Evolutionary conservation across 2,329 filamentous ascomycete genomes (phyloP).

Genomic region (Stagonosporopsis rhizophila): DNA sequence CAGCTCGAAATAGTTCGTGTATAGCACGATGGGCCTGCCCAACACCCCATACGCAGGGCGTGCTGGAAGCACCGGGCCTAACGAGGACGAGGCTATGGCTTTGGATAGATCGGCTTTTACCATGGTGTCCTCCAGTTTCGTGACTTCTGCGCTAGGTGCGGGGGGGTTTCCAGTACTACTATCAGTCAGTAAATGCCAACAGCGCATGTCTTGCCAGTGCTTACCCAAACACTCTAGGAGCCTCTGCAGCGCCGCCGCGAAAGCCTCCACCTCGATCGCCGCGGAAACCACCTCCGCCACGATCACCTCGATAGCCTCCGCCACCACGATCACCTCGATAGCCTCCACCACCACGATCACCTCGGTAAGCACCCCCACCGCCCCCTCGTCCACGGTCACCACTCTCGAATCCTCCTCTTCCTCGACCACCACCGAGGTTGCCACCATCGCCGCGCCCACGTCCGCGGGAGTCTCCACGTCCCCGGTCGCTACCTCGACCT

Average conservation of each 20-base stretch:
- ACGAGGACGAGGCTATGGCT: constrained; percentile 30
- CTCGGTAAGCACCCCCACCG: neutral
- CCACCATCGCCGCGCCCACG: constrained; percentile 36
- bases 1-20: constrained; percentile 52
- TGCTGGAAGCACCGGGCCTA: constrained; percentile 33
- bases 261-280: constrained; percentile 21
- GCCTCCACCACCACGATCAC: constrained; percentile 13
- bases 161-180: constrained; percentile 43
- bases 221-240: constrained; percentile 33
- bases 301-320: constrained; percentile 8
- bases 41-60: constrained; percentile 45
- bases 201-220: neutral
- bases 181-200: neutral
- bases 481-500: constrained; percentile 26
- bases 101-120: constrained; percentile 39
- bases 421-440: constrained; percentile 23
- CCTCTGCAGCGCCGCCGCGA: constrained; percentile 21
- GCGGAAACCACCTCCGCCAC: constrained; percentile 17
- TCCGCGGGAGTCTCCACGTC: constrained; percentile 30
- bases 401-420: constrained; percentile 18
- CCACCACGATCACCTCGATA: constrained; percentile 19
- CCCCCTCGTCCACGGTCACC: constrained; percentile 30
- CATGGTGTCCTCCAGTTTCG: constrained; percentile 38
- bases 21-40: constrained; percentile 49
- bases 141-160: constrained; percentile 40